Evolutionary conservation across 2,329 filamentous ascomycete genomes (phyloP).

Genomic region (Fusarium nygamai): DNA sequence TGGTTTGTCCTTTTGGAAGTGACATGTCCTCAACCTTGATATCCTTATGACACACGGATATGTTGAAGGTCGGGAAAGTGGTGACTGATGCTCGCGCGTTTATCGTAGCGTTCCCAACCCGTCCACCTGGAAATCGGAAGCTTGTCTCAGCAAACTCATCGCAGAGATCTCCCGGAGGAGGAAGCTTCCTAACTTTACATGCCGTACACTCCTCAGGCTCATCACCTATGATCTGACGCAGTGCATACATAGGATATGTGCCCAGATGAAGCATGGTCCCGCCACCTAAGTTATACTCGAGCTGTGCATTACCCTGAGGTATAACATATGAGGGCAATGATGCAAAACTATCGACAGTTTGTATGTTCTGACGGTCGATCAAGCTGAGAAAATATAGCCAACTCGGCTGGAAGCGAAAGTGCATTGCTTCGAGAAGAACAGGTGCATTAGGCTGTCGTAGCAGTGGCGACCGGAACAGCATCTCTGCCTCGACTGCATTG

Average conservation of each 20-base stretch:
- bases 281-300: background rate
- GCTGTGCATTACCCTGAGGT: background rate
- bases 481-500: background rate
- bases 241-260: background rate
- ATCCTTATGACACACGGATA: background rate
- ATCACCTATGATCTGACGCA: background rate
- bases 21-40: accelerated
- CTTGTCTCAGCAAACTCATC: background rate
- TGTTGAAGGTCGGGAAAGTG: background rate
- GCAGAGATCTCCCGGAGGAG: background rate
- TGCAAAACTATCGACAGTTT: accelerated
- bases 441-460: background rate
- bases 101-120: background rate
- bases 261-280: background rate
- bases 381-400: background rate
- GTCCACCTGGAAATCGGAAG: background rate
- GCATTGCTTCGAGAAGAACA: background rate
- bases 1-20: background rate
- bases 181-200: background rate
- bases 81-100: background rate
- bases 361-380: background rate
- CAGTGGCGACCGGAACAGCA: background rate
- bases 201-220: background rate
- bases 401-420: background rate
- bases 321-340: background rate